These are phyloP conservation scores for Pezicula rhizophila DNA, from an alignment of 2,329 filamentous ascomycete genomes.

Conservation along the genomic window DNA sequence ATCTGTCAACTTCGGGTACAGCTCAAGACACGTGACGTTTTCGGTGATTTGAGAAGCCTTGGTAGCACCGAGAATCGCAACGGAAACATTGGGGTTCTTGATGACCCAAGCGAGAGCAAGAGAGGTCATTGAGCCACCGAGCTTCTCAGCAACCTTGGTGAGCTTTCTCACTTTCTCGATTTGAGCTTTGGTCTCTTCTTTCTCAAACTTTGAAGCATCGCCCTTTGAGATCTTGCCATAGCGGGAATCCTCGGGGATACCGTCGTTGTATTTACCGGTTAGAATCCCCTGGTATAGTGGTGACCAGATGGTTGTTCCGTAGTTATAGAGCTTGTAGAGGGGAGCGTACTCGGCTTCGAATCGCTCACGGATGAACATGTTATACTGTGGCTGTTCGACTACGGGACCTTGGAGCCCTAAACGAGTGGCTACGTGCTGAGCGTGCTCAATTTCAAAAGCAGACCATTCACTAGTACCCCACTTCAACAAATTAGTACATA, in stretches of 20 bases:
- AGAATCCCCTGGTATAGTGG: slow-evolving; percentile 52
- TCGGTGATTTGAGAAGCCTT: slow-evolving; percentile 45
- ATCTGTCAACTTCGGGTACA: slow-evolving; percentile 42
- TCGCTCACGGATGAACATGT: slow-evolving; percentile 51
- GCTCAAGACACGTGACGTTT: slow-evolving; percentile 40
- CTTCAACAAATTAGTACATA: too few relatives aligned
- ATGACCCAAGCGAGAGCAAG: slow-evolving; percentile 48
- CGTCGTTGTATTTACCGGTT: slow-evolving; percentile 55
- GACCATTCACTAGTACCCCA: slow-evolving; percentile 63
- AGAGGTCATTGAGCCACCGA: slow-evolving; percentile 46
- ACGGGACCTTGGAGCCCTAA: slow-evolving; percentile 53
- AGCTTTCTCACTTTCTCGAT: slow-evolving; percentile 36
- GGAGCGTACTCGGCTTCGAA: slow-evolving; percentile 55
- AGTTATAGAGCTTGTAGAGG: slow-evolving; percentile 50
- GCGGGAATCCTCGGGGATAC: slow-evolving; percentile 46
- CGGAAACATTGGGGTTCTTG: slow-evolving; percentile 47
- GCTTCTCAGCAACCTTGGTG: slow-evolving; percentile 47
- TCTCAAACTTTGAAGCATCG: slow-evolving; percentile 49
- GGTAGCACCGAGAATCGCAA: slow-evolving; percentile 47
- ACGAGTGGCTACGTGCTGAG: slow-evolving; percentile 42
- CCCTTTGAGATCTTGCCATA: slow-evolving; percentile 51
- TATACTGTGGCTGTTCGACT: slow-evolving; percentile 60
- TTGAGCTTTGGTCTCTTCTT: slow-evolving; percentile 25
- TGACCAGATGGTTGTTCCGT: slow-evolving; percentile 55
- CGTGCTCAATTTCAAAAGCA: slow-evolving; percentile 41